Evolutionary conservation across 345 rosid genomes (phyloP).

Genomic region (Cardiospermum halicacabum): DNA sequence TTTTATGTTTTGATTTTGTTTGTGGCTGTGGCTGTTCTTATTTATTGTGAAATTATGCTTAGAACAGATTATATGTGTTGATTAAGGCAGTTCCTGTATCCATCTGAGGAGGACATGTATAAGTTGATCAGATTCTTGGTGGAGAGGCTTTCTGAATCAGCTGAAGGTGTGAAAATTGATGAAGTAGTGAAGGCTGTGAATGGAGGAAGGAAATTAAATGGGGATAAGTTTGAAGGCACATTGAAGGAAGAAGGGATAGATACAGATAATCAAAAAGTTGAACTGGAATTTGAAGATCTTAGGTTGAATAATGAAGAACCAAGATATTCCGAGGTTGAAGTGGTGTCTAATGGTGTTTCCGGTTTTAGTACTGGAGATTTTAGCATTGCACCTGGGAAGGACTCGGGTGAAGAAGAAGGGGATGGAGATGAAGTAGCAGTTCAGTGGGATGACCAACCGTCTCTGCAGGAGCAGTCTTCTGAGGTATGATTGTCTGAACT

Average conservation of each 20-base stretch:
- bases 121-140: conserved; percentile 64
- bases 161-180: conserved; percentile 24
- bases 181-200: conserved; percentile 23
- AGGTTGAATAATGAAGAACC: conserved; percentile 29
- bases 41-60: conserved; percentile 49
- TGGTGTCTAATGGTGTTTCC: conserved; percentile 13
- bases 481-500: conserved; percentile 35
- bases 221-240: conserved; percentile 12
- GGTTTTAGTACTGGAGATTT: conserved; percentile 14
- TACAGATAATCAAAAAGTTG: conserved; percentile 39
- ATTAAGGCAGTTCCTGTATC: conserved; percentile 84
- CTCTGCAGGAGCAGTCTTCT: conserved; percentile 21
- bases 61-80: conserved; percentile 60
- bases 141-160: conserved; percentile 54
- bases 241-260: conserved; percentile 30
- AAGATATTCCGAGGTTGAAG: conserved; percentile 18
- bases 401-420: conserved; percentile 12
- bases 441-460: conserved; percentile 16
- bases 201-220: conserved; percentile 19
- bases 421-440: conserved; percentile 13
- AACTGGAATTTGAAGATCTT: conserved; percentile 39
- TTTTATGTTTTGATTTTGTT: conserved; percentile 8
- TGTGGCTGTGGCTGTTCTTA: conserved; percentile 36
- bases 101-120: conserved; percentile 62
- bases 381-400: background rate